A percentile compares a stretch with the other conserved stretches of the same genome.
Conservation (phyloP, 2,329 filamentous ascomycete species). For the Verticillium tricorpus region DNA sequence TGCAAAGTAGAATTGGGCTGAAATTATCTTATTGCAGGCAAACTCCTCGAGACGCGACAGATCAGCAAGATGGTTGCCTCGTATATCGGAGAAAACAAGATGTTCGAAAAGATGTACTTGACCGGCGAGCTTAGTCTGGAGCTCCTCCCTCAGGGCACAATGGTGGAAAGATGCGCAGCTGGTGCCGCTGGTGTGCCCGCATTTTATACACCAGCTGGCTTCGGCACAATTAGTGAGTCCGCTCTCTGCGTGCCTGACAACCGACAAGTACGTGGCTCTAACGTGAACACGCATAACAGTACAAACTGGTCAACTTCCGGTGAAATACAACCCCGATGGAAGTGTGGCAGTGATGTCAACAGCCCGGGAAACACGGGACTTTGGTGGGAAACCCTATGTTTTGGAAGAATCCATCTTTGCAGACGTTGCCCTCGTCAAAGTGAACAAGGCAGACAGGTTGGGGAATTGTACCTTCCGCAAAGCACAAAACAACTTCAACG, state of each 20-base stretch:
- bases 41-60: constrained; percentile 75
- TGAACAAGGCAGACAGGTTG: constrained; percentile 85
- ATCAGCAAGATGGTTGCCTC: constrained; percentile 90
- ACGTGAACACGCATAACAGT: constrained; percentile 36
- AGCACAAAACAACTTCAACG: constrained; percentile 88
- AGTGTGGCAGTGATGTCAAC: constrained; percentile 70
- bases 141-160: constrained; percentile 84
- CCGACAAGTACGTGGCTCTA: neutral
- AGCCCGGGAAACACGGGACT: constrained; percentile 85
- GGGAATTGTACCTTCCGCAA: constrained; percentile 90
- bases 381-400: constrained; percentile 84
- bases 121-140: constrained; percentile 84
- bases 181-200: constrained; percentile 88
- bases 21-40: constrained; percentile 16
- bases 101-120: constrained; percentile 86
- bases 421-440: constrained; percentile 91
- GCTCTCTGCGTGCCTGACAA: neutral
- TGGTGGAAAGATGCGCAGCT: constrained; percentile 82
- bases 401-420: constrained; percentile 84
- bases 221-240: constrained; percentile 60
- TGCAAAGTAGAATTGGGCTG: neutral
- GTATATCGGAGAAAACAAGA: constrained; percentile 94
- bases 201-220: constrained; percentile 86
- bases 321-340: constrained; percentile 73
- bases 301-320: constrained; percentile 84